A percentile compares a stretch with the other conserved stretches of the same genome.
phyloP scores from a whole-genome alignment of 306 rosid genomes.

The Castanea crenata region DNA sequence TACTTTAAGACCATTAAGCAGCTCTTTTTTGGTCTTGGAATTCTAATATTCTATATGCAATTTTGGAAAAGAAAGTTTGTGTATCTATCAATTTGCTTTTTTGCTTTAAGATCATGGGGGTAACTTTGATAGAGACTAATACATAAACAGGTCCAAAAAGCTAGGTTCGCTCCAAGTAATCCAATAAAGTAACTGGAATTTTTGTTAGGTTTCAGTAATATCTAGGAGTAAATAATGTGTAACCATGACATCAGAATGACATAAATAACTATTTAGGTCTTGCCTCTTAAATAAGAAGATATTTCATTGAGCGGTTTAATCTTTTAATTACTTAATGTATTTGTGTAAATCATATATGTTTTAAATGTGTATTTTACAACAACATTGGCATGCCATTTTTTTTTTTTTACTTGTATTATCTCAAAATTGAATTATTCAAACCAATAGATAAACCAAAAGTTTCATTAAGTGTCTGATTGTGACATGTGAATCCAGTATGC shows the following conservation, averaged over 20 bases:
- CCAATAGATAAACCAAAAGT: too few species aligned
- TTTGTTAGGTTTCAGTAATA: not conserved
- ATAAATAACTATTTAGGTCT: not conserved
- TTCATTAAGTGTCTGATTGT: too few species aligned
- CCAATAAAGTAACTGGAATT: conserved; percentile 21
- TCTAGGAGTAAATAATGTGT: conserved; percentile 7
- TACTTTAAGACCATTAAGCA: conserved; percentile 44
- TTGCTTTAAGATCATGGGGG: conserved; percentile 51
- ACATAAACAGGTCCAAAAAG: conserved; percentile 41
- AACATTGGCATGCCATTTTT: too few species aligned
- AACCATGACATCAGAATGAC: conserved; percentile 52
- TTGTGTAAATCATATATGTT: too few species aligned
- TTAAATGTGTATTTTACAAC: too few species aligned
- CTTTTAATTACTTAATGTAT: too few species aligned
- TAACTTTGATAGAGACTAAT: conserved; percentile 45
- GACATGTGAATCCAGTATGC: too few species aligned
- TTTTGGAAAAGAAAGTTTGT: conserved; percentile 8
- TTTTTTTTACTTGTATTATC: too few species aligned
- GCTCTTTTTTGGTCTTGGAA: conserved; percentile 12
- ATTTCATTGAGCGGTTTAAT: too few species aligned
- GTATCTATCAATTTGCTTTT: conserved; percentile 28
- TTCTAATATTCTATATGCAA: not conserved
- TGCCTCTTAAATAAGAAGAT: too few species aligned
- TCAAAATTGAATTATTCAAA: too few species aligned
- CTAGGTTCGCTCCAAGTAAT: conserved; percentile 31